These are phyloP conservation scores for Solanum hybrid DNA, from an alignment of 305 asterid species.

Conservation along the genomic window DNA sequence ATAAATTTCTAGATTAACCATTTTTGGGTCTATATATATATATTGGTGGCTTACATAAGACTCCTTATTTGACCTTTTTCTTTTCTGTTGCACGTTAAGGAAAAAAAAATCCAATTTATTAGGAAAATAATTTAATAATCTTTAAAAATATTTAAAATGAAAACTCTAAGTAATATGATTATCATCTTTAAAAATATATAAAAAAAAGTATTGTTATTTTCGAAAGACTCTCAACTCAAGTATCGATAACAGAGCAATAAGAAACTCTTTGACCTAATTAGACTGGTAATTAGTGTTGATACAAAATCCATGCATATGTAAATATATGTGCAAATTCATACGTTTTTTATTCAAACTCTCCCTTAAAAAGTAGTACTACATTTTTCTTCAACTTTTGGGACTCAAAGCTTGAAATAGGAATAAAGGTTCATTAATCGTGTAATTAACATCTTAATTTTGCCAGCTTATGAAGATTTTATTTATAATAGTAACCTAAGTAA, in stretches of 20 bases:
- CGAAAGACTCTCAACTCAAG: background rate
- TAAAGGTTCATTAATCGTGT: background rate
- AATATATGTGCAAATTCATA: background rate
- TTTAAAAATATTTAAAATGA: too few relatives aligned
- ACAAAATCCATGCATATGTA: background rate
- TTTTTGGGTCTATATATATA: background rate
- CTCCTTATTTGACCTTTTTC: background rate
- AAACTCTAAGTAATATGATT: background rate
- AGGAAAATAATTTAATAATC: background rate
- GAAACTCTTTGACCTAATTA: background rate
- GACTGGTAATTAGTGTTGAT: background rate
- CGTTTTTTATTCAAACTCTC: background rate
- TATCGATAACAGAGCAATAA: background rate
- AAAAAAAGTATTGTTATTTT: background rate
- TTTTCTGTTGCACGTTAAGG: background rate
- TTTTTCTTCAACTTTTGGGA: background rate
- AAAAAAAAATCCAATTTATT: background rate
- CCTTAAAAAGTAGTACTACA: background rate
- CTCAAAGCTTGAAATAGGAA: background rate
- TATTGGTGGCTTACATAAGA: background rate
- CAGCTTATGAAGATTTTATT: background rate
- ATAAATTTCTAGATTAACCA: background rate
- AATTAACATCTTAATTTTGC: background rate
- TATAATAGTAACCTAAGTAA: background rate
- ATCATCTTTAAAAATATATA: too few relatives aligned